phyloP scores from a whole-genome alignment of 2,329 filamentous ascomycete species.

The Penicillium sp. region DNA sequence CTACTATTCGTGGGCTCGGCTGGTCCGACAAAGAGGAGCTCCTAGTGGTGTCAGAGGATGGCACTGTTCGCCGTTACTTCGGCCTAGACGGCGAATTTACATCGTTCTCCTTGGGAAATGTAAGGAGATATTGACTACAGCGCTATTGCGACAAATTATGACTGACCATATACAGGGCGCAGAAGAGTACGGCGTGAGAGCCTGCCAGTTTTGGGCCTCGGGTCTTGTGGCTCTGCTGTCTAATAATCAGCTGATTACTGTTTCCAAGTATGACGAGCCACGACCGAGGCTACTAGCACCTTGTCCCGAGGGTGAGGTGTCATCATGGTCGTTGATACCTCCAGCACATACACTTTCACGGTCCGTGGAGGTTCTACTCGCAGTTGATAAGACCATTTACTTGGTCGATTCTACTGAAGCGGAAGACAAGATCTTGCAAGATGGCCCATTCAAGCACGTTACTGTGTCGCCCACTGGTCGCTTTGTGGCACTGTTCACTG shows the following conservation, averaged over 20 bases:
- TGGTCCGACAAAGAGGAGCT: conserved; percentile 97
- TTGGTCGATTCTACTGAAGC: conserved; percentile 87
- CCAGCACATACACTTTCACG: conserved; percentile 87
- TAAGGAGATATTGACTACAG: conserved; percentile 35
- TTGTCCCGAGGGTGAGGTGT: conserved; percentile 77
- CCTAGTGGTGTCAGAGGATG: conserved; percentile 85
- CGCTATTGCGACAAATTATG: too few relatives aligned
- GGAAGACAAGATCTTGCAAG: conserved; percentile 88
- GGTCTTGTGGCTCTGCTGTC: conserved; percentile 92
- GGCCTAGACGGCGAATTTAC: conserved; percentile 94
- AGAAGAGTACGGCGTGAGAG: conserved; percentile 83
- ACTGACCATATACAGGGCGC: conserved; percentile 62
- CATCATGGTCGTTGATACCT: conserved; percentile 88
- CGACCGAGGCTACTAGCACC: conserved; percentile 80
- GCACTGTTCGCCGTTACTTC: conserved; percentile 86
- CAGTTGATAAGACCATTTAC: conserved; percentile 82
- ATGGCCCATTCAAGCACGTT: conserved; percentile 90
- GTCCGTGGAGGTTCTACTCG: conserved; percentile 89
- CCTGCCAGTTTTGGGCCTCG: conserved; percentile 88
- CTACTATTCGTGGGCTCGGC: conserved; percentile 82
- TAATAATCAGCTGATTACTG: conserved; percentile 84
- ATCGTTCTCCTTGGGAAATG: conserved; percentile 88
- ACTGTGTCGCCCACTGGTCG: conserved; percentile 89
- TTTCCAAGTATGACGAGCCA: conserved; percentile 90
- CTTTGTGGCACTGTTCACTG: conserved; percentile 85